Evolutionary conservation across 345 rosid species (phyloP), one percentile per base, ranked within the genome.

Genomic region (Streptanthus diversifolius): DNA sequence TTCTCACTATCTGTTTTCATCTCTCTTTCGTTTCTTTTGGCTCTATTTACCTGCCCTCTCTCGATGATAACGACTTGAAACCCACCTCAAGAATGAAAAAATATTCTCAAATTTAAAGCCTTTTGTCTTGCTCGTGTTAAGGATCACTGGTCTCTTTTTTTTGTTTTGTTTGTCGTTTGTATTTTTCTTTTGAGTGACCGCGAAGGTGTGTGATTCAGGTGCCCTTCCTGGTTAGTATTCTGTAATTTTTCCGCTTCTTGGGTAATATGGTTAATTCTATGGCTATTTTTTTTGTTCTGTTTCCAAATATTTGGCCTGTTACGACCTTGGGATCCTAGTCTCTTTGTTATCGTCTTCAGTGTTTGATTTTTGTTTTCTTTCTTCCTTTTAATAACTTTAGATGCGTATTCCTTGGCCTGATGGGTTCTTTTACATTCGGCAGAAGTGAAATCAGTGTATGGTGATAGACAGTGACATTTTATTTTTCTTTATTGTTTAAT

Each of bases 321-420:
- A 75, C 79, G 17, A 68, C 74, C 77, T 75, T 79, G 86, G 90
- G 90, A 84, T 90, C 82, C 70, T 82, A 73, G 85, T 84, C 70
- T 68, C 65, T 72, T 63, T 72, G 63, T 68, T 81, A 74, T 81
- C 70, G 57, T 71, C 79, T 69, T 70, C 63, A 63, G 40, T 56
- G 73, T 74, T 66, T 66, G 72, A 57, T 72, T 49, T 70, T 60
- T 67, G 77, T 49, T 73, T 64, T 78, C 44, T 17, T 57, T 47
- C 22, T 73, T 5, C 58, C 9, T 74, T 29, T 51, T 63, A 66
- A 33, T 59, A 29, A 53, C 70, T 7, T 67, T 55, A 48, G 48
- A 70, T 72, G 77, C 35, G 61, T 72, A 3, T 80, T 65, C 51
- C 73, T 64, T 79, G 37, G 58, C 43, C 59, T 63, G 72, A 43